phyloP scores from a whole-genome alignment of 345 rosid species.

The Salix koriyanagi region DNA sequence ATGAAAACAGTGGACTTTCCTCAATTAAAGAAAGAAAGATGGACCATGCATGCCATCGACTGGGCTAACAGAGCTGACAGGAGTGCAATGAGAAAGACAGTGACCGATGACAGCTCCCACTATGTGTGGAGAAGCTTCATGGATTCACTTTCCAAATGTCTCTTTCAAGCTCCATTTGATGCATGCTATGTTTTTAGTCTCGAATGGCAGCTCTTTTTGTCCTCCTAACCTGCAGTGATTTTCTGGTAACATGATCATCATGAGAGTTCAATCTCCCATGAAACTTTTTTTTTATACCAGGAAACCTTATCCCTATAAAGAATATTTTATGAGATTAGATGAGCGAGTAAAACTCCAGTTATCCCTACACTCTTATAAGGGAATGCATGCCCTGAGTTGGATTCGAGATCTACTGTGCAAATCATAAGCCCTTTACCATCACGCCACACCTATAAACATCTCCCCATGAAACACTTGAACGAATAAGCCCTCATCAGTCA shows the following conservation, averaged over 20 bases:
- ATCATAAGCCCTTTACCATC: accelerated
- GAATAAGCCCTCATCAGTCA: too few relatives aligned
- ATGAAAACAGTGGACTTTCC: background rate
- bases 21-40: background rate
- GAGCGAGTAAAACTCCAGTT: accelerated
- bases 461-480: too few relatives aligned
- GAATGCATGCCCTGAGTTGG: too few relatives aligned
- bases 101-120: background rate
- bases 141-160: background rate
- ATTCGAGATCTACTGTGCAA: too few relatives aligned
- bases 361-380: too few relatives aligned
- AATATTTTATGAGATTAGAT: too few relatives aligned
- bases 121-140: background rate
- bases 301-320: accelerated
- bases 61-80: too few relatives aligned
- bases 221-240: background rate
- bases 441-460: too few relatives aligned
- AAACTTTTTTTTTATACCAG: too few relatives aligned
- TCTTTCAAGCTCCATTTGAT: background rate
- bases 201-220: background rate
- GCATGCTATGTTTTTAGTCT: background rate
- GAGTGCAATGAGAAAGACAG: background rate
- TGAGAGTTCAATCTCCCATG: too few relatives aligned
- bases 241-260: too few relatives aligned
- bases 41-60: background rate